phyloP scores from a whole-genome alignment of 2,329 filamentous ascomycete genomes.

The Zymoseptoria ardabiliae region DNA sequence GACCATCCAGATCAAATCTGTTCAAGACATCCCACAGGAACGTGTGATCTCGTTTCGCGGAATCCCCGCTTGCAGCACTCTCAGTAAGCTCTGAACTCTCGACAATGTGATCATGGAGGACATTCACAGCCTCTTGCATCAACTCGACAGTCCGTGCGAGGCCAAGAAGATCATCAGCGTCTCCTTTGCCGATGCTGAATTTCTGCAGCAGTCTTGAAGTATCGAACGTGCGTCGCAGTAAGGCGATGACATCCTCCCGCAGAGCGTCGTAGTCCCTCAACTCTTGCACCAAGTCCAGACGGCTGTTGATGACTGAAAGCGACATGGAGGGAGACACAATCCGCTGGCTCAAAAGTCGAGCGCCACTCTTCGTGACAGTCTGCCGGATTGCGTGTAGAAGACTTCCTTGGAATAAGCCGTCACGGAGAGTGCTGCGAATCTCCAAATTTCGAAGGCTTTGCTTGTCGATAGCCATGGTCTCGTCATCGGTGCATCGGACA shows the following conservation, averaged over 20 bases:
- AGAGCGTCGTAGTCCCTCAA: conserved; percentile 62
- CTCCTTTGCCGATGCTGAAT: conserved; percentile 85
- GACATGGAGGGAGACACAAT: conserved; percentile 87
- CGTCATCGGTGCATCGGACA: conserved; percentile 61
- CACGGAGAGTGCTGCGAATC: conserved; percentile 76
- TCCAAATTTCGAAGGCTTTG: conserved; percentile 86
- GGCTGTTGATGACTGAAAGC: conserved; percentile 64
- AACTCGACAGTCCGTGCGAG: conserved; percentile 74
- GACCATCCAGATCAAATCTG: conserved; percentile 60
- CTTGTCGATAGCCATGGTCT: conserved; percentile 85
- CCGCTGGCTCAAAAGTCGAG: conserved; percentile 74
- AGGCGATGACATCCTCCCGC: conserved; percentile 58
- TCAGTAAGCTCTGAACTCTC: conserved; percentile 26
- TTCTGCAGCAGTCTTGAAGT: conserved; percentile 87
- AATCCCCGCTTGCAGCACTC: conserved; percentile 27
- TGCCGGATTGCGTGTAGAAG: conserved; percentile 81
- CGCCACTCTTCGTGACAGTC: conserved; percentile 87
- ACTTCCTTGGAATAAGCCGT: conserved; percentile 72
- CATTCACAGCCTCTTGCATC: conserved; percentile 56
- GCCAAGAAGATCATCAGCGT: conserved; percentile 80
- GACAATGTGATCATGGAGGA: conserved; percentile 33
- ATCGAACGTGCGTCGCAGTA: conserved; percentile 72
- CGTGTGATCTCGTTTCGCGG: conserved; percentile 8
- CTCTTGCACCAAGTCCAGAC: conserved; percentile 72
- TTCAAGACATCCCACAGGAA: conserved; percentile 33